Evolutionary conservation across 2,329 filamentous ascomycete genomes (phyloP), one percentile per base, ranked within the genome.

Genomic region (Pseudocercospora fijiensis): DNA sequence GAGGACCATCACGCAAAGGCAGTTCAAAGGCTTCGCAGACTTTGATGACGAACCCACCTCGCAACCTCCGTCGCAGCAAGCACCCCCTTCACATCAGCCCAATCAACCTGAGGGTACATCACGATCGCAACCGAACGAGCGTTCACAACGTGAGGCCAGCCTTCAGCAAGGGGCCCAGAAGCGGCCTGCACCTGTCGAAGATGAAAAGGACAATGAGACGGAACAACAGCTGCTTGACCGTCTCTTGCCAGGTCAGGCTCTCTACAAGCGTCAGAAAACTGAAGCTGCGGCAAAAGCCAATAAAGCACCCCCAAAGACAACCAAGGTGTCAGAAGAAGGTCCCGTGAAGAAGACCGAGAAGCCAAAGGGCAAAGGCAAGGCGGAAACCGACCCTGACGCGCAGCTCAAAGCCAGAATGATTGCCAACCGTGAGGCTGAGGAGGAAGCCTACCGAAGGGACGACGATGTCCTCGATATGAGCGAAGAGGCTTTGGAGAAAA

Each of bases 191-290:
- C 65, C 70, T 10, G 55, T 68, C 22, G 67, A 71, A 9, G 62
- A 63, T 11, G 62, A 59, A 20, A 67, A 73, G 11, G 67, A 60
- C 60, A 65, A 65, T 52, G 69, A 67, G 53, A 65, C 62, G 18
- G 63, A 60, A 18, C 62, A 60, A 85, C 89, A 67, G 51, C 77
- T 90, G 8, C 85, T 94, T 75, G 87, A 92, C 13, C 82, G 84
- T 22, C 84, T 96, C 61, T 87, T 93, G 1, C 90, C 92, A 0
- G 91, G 88, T 0, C 88, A 90, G 3, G 87, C 89, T 27, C 87
- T 87, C 4, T 85, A 92, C 73, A 98, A 96, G 75, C 86, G 88
- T n/a, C 88, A 90, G 22, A 87, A 89, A 26, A 81, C 91, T 20
- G 88, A 86, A 65, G 83, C 83, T 9, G 58, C 59, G 24, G 26